phyloP scores from a whole-genome alignment of 768 basidiomycete genomes.

The Russula sp. region DNA sequence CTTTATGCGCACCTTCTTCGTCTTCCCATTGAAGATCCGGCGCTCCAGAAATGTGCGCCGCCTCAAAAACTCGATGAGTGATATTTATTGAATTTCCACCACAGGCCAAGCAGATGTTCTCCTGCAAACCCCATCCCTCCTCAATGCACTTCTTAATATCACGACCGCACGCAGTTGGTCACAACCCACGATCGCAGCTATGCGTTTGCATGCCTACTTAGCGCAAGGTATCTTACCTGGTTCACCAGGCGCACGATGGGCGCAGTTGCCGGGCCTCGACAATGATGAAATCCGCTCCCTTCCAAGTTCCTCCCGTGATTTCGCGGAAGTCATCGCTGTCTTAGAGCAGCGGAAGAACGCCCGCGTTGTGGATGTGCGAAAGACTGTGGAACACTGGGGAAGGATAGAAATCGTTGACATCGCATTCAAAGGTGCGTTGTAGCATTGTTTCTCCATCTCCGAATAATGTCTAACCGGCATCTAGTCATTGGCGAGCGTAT shows the following conservation, averaged over 20 bases:
- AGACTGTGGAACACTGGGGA: conserved; percentile 65
- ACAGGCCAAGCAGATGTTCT: conserved; percentile 69
- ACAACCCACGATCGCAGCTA: conserved; percentile 62
- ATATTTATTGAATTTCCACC: conserved; percentile 1
- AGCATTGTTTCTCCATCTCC: neutral
- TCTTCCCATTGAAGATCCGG: conserved; percentile 43
- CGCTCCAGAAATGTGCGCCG: conserved; percentile 54
- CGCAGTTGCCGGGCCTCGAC: conserved; percentile 75
- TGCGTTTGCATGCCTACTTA: conserved; percentile 79
- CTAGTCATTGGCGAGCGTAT: conserved; percentile 86
- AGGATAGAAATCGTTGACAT: conserved; percentile 74
- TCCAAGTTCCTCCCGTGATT: conserved; percentile 37
- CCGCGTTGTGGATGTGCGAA: conserved; percentile 48
- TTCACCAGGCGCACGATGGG: conserved; percentile 40
- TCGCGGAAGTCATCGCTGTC: conserved; percentile 40
- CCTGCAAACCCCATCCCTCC: conserved; percentile 62
- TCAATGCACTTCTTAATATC: conserved; percentile 79
- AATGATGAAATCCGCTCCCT: conserved; percentile 40
- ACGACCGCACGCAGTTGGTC: conserved; percentile 88
- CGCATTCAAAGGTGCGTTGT: conserved; percentile 69
- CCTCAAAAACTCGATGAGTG: neutral
- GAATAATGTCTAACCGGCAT: neutral
- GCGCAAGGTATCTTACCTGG: conserved; percentile 75
- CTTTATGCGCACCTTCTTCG: conserved; percentile 85
- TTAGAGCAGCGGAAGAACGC: conserved; percentile 50